phyloP scores from a whole-genome alignment of 2,329 filamentous ascomycete genomes.

The Microdochium trichocladiopsis region DNA sequence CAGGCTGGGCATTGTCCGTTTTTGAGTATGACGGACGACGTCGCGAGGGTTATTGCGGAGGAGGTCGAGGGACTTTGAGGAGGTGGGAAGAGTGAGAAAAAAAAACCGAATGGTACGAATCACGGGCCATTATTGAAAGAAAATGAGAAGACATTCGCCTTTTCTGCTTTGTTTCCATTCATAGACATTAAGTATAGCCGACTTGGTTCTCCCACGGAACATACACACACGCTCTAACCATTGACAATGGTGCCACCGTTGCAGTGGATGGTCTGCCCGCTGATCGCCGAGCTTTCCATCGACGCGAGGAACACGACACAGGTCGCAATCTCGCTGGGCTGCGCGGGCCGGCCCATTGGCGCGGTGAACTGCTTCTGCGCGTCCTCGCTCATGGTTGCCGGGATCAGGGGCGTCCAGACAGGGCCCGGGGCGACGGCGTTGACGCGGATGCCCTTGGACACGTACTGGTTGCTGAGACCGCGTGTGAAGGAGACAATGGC shows the following conservation, averaged over 20 bases:
- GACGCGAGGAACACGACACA: constrained; percentile 77
- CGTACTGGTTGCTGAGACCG: constrained; percentile 67
- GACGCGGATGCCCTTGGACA: constrained; percentile 58
- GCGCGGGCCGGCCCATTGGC: constrained; percentile 71
- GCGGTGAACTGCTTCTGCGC: constrained; percentile 66
- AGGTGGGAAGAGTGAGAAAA: no score
- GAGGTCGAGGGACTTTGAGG: background rate
- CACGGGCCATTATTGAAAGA: no score
- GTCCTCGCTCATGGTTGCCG: constrained; percentile 62
- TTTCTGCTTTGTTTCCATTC: no score
- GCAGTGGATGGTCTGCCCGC: constrained; percentile 58
- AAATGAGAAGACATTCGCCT: no score
- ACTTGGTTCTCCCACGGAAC: no score
- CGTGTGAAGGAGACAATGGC: constrained; percentile 76
- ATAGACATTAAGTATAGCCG: no score
- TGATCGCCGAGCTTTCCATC: constrained; percentile 65
- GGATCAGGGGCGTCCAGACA: constrained; percentile 72
- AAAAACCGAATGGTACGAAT: no score
- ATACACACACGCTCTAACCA: no score
- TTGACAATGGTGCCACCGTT: constrained; percentile 43
- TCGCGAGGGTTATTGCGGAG: background rate
- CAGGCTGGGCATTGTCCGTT: constrained; percentile 1
- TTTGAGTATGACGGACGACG: background rate
- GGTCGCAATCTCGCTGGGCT: constrained; percentile 76
- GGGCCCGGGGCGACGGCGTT: constrained; percentile 64